These are phyloP conservation scores for Biscogniauxia marginata DNA, from an alignment of 2,329 filamentous ascomycete genomes.

Conservation along the genomic window DNA sequence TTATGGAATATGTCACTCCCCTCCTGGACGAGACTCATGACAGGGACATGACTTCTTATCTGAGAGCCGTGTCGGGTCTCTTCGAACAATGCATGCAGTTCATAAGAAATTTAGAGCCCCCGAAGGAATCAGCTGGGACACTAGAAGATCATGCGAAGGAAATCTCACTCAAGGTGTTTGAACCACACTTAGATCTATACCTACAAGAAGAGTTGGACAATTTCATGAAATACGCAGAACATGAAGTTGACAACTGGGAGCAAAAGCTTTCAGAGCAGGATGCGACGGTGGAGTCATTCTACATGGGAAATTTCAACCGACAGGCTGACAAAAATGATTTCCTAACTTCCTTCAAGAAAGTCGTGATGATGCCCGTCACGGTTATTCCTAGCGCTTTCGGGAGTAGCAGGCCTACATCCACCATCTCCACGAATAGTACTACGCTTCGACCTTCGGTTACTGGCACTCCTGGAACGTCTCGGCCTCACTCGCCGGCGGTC, in stretches of 20 bases:
- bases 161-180: constrained; percentile 73
- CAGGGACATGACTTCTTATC: constrained; percentile 70
- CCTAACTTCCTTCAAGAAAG: constrained; percentile 93
- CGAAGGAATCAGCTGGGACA: constrained; percentile 59
- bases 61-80: constrained; percentile 81
- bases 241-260: constrained; percentile 82
- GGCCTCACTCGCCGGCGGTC: constrained; percentile 49
- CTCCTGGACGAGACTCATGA: constrained; percentile 86
- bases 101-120: constrained; percentile 66
- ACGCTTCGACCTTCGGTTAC: constrained; percentile 27
- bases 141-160: constrained; percentile 65
- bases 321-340: constrained; percentile 97
- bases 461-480: constrained; percentile 42
- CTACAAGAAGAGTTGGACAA: constrained; percentile 86
- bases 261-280: constrained; percentile 89
- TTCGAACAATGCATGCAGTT: constrained; percentile 86
- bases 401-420: constrained; percentile 37
- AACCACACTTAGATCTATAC: constrained; percentile 91
- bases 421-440: constrained; percentile 30
- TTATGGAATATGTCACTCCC: constrained; percentile 81
- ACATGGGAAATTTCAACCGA: constrained; percentile 92
- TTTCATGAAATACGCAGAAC: constrained; percentile 74
- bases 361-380: constrained; percentile 98
- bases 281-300: constrained; percentile 85
- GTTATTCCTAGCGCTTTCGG: constrained; percentile 70